These are phyloP conservation scores for Dothidotthia symphoricarpi DNA, from an alignment of 2,329 filamentous ascomycete genomes.

Conservation along the genomic window DNA sequence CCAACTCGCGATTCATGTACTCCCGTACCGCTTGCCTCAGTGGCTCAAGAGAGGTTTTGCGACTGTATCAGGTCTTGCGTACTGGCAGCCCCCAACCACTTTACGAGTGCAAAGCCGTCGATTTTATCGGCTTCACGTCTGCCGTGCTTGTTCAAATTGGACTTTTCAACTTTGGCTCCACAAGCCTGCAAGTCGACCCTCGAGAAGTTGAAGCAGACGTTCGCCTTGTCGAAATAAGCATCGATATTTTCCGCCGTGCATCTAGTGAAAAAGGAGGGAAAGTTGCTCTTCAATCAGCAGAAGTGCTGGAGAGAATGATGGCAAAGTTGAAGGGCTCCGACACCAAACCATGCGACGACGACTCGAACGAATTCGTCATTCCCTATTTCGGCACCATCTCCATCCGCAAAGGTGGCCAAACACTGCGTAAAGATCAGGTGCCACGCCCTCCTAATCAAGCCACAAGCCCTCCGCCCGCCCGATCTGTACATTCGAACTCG, in stretches of 20 bases:
- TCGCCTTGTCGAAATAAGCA: constrained; percentile 41
- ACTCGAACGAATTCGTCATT: constrained; percentile 36
- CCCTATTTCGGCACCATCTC: constrained; percentile 46
- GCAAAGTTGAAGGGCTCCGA: constrained; percentile 23
- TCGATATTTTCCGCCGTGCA: constrained; percentile 44
- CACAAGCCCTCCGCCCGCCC: not conserved
- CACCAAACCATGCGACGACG: constrained; percentile 3
- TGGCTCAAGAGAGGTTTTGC: constrained; percentile 44
- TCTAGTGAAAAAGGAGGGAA: constrained; percentile 44
- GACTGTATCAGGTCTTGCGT: constrained; percentile 42
- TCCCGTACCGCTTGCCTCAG: constrained; percentile 43
- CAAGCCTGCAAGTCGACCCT: constrained; percentile 9
- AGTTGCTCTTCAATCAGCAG: constrained; percentile 41
- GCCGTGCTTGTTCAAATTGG: constrained; percentile 47
- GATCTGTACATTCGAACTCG: not conserved
- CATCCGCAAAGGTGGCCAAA: constrained; percentile 32
- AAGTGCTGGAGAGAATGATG: constrained; percentile 42
- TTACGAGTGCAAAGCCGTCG: constrained; percentile 49
- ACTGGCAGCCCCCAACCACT: constrained; percentile 36
- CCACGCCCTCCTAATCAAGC: constrained; percentile 2
- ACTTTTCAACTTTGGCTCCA: constrained; percentile 39
- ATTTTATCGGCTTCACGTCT: constrained; percentile 50
- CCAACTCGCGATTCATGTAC: constrained; percentile 41
- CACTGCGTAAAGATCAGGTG: not conserved
- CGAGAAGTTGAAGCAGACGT: constrained; percentile 39